These are phyloP conservation scores for Plasmopara viticola DNA, from an alignment of 352 stramenopile genomes.

Conservation along the genomic window DNA sequence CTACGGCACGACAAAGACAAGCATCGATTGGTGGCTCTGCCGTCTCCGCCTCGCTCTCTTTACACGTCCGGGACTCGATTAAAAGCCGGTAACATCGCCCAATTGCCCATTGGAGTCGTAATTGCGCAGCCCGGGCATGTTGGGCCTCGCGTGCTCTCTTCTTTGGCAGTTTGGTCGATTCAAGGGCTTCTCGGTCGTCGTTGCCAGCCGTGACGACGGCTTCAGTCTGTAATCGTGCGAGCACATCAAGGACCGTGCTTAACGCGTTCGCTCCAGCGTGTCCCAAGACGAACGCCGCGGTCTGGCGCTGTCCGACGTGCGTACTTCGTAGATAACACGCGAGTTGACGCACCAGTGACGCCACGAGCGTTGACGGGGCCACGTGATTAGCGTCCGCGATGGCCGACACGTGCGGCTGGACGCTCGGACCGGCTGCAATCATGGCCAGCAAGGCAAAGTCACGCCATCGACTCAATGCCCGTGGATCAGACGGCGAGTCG, in stretches of 20 bases:
- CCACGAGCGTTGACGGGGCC: slow-evolving; percentile 23
- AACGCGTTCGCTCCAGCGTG: slow-evolving; percentile 30
- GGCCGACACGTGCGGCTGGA: slow-evolving; percentile 23
- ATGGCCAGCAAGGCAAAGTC: slow-evolving; percentile 59
- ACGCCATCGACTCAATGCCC: slow-evolving; percentile 50
- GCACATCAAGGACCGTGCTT: slow-evolving; percentile 37
- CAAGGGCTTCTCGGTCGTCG: slow-evolving; percentile 9
- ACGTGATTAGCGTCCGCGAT: slow-evolving; percentile 15
- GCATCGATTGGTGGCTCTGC: background rate
- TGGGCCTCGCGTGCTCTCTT: slow-evolving; percentile 21
- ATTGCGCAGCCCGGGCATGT: slow-evolving; percentile 17
- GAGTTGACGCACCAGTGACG: slow-evolving; percentile 45
- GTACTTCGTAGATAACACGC: slow-evolving; percentile 52
- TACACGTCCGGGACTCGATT: slow-evolving; percentile 22
- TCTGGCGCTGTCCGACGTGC: slow-evolving; percentile 45
- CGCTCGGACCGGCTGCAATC: slow-evolving; percentile 33
- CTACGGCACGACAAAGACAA: slow-evolving; percentile 14
- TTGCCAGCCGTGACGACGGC: slow-evolving; percentile 27
- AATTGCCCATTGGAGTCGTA: slow-evolving; percentile 53
- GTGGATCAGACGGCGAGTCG: slow-evolving; percentile 5
- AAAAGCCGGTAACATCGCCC: slow-evolving; percentile 48
- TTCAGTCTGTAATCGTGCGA: slow-evolving; percentile 49
- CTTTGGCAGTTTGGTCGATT: slow-evolving; percentile 12
- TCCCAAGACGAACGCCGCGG: slow-evolving; percentile 46
- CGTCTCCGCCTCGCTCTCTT: slow-evolving; percentile 4